Evolutionary conservation across 2,329 filamentous ascomycete genomes (phyloP).

Genomic region (Diaporthe velutina): DNA sequence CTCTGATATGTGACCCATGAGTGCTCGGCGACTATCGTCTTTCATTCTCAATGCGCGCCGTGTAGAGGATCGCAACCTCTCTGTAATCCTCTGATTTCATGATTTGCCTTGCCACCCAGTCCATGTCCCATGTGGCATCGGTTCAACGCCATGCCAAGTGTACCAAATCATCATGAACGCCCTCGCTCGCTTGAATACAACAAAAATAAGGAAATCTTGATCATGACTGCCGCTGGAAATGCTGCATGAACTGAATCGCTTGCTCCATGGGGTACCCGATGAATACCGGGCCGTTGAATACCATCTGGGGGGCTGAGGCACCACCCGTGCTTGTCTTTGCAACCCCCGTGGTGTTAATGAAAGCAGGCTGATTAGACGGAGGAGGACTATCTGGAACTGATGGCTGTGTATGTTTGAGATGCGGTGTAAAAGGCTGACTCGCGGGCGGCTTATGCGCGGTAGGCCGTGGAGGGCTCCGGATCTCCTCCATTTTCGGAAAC

Average conservation of each 20-base stretch:
- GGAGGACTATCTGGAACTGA: conserved; percentile 44
- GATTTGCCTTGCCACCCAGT: not conserved
- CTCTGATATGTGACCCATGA: not conserved
- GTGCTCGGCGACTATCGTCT: not conserved
- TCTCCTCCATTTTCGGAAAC: conserved; percentile 39
- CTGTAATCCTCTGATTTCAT: not conserved
- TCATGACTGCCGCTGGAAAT: conserved; percentile 56
- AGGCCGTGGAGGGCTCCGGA: conserved; percentile 33
- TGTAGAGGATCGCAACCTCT: not conserved
- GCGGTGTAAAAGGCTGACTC: conserved; percentile 37
- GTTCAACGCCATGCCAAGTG: conserved; percentile 10
- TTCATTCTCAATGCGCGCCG: not conserved
- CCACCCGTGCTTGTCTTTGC: conserved; percentile 47
- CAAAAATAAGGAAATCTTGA: conserved; percentile 33
- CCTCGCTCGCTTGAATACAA: conserved; percentile 31
- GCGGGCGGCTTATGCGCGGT: conserved; percentile 21
- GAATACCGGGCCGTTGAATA: conserved; percentile 94
- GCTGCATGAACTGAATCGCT: conserved; percentile 80
- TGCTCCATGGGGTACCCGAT: conserved; percentile 91
- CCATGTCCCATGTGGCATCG: not conserved
- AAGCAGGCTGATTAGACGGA: conserved; percentile 60
- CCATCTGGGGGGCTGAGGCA: conserved; percentile 71
- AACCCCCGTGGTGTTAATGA: conserved; percentile 60
- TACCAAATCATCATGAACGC: conserved; percentile 24
- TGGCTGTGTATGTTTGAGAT: conserved; percentile 43